A percentile compares a stretch with the other conserved stretches of the same genome.
Evolutionary conservation across 331 rosid species (phyloP).

Genomic region (Prunus yedoensis): DNA sequence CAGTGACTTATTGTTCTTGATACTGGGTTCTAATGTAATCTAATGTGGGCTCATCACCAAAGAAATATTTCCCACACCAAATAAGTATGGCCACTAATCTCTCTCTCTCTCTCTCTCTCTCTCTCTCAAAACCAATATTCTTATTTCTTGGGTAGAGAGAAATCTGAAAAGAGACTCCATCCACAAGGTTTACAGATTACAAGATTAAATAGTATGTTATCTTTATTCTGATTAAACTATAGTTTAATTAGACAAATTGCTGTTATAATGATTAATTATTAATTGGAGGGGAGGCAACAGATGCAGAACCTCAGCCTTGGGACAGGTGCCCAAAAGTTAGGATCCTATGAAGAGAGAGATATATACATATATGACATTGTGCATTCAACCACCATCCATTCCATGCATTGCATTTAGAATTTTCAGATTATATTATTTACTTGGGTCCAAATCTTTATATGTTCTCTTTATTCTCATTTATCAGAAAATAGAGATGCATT

Average conservation of each 20-base stretch:
- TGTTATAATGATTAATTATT: conserved; percentile 29
- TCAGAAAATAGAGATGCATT: no score
- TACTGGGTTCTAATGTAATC: background rate
- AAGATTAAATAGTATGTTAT: conserved; percentile 28
- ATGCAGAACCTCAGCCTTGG: conserved; percentile 32
- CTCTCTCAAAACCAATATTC: conserved; percentile 33
- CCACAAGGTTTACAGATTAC: conserved; percentile 42
- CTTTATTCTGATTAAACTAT: conserved; percentile 13
- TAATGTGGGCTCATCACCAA: background rate
- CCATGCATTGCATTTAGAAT: background rate
- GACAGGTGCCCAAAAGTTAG: conserved; percentile 32
- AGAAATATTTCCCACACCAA: background rate
- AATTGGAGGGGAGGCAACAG: conserved; percentile 17
- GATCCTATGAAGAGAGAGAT: conserved; percentile 45
- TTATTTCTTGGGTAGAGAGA: conserved; percentile 41
- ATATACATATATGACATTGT: background rate
- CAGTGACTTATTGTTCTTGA: background rate
- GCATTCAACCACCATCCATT: conserved; percentile 2
- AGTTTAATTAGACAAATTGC: conserved; percentile 16
- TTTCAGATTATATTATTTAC: background rate
- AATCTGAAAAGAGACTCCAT: conserved; percentile 49
- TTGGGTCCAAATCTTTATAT: background rate
- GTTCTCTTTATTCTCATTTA: background rate
- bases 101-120: background rate
- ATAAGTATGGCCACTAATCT: background rate